These are phyloP conservation scores for Epichloe scottii DNA, from an alignment of 2,329 filamentous ascomycete genomes.

Conservation along the genomic window DNA sequence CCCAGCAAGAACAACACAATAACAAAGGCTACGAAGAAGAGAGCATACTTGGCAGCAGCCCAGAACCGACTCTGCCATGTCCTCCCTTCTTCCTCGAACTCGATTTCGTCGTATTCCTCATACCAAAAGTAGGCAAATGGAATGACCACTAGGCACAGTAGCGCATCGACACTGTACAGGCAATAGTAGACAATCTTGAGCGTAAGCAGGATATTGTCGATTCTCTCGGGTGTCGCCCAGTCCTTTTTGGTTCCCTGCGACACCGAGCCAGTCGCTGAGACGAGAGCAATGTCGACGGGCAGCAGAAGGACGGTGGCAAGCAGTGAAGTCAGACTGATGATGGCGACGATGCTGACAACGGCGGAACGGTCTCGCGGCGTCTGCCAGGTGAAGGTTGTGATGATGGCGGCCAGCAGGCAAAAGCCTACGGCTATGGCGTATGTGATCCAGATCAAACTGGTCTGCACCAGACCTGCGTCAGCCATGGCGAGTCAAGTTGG, in stretches of 20 bases:
- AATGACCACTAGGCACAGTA: conserved; percentile 79
- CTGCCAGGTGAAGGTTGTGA: conserved; percentile 89
- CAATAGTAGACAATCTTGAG: conserved; percentile 86
- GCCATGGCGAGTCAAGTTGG: conserved; percentile 19
- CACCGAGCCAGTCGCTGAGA: conserved; percentile 73
- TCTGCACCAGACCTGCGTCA: conserved; percentile 57
- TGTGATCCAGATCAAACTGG: conserved; percentile 86
- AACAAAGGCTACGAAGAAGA: conserved; percentile 69
- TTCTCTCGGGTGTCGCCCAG: conserved; percentile 77
- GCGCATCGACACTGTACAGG: conserved; percentile 80
- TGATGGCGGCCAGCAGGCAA: conserved; percentile 61
- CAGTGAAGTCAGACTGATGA: conserved; percentile 74
- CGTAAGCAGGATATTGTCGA: conserved; percentile 66
- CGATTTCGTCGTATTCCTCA: conserved; percentile 91
- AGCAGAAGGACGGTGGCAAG: conserved; percentile 86
- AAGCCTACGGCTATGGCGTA: conserved; percentile 74
- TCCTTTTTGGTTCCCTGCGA: conserved; percentile 75
- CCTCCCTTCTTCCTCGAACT: conserved; percentile 69
- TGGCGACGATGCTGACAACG: conserved; percentile 71
- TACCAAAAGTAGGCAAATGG: conserved; percentile 98
- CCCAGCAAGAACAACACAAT: conserved; percentile 79
- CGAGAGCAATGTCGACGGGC: conserved; percentile 88
- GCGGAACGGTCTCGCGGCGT: conserved; percentile 74
- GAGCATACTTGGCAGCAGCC: conserved; percentile 83
- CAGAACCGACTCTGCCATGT: conserved; percentile 59